Evolutionary conservation across 495 filamentous ascomycete genomes (phyloP).

Genomic region (Aspergillus indologenus): DNA sequence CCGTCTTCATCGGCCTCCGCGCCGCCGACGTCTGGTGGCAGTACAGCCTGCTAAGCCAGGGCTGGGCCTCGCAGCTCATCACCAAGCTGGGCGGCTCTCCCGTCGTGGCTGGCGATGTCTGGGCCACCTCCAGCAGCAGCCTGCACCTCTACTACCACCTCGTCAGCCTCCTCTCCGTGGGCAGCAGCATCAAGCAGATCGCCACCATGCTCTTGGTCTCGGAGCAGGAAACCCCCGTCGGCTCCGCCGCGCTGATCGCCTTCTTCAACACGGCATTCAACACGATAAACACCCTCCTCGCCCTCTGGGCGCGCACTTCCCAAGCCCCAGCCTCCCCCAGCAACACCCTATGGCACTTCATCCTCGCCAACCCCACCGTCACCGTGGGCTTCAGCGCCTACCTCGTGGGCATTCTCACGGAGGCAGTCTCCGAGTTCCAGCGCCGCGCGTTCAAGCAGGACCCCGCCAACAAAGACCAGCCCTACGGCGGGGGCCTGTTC

Average conservation of each 20-base stretch:
- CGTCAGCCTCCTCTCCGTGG: slow-evolving; percentile 52
- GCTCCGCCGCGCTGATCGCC: slow-evolving; percentile 26
- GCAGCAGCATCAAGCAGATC: slow-evolving; percentile 49
- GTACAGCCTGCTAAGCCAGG: slow-evolving; percentile 43
- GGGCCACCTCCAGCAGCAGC: slow-evolving; percentile 6
- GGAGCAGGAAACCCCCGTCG: slow-evolving; percentile 39
- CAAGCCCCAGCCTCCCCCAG: slow-evolving; percentile 20
- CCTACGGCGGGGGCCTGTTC: slow-evolving; percentile 52
- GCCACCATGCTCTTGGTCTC: slow-evolving; percentile 39
- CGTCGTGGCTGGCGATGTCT: not conserved
- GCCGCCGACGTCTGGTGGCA: slow-evolving; percentile 56
- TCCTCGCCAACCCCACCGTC: slow-evolving; percentile 26
- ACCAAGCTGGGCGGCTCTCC: slow-evolving; percentile 17
- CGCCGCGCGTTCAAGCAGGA: slow-evolving; percentile 51
- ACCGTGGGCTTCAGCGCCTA: slow-evolving; percentile 44
- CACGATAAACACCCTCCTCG: slow-evolving; percentile 43
- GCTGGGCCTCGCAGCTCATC: slow-evolving; percentile 21
- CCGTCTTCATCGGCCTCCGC: slow-evolving; percentile 56
- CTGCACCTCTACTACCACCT: slow-evolving; percentile 58
- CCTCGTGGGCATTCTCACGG: slow-evolving; percentile 43
- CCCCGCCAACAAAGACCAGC: slow-evolving; percentile 51
- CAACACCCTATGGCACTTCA: slow-evolving; percentile 10
- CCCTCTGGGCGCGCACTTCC: slow-evolving; percentile 39
- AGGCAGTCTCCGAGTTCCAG: slow-evolving; percentile 52
- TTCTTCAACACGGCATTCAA: slow-evolving; percentile 49